A percentile compares a stretch with the other conserved stretches of the same genome.
phyloP scores from a whole-genome alignment of 345 rosid genomes.

The Turnera subulata region DNA sequence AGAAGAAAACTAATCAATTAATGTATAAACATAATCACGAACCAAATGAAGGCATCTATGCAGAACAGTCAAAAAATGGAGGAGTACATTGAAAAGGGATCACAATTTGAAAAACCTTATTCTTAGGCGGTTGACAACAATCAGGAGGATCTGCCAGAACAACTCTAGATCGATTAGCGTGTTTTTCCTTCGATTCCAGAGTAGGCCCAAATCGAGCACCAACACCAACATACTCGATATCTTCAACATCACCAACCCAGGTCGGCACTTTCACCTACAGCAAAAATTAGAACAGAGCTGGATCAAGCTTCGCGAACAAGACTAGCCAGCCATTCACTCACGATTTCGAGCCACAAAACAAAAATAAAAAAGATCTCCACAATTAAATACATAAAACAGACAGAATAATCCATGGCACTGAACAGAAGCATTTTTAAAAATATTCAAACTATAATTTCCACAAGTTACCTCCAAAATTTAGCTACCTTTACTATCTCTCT shows the following conservation, averaged over 20 bases:
- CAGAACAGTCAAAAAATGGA: not conserved
- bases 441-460: no score
- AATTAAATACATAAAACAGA: no score
- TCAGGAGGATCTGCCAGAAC: constrained; percentile 79
- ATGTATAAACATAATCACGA: not conserved
- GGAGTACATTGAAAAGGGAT: not conserved
- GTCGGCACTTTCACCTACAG: constrained; percentile 84
- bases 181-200: constrained; percentile 79
- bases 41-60: not conserved
- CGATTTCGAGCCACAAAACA: no score
- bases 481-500: not conserved
- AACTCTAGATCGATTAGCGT: constrained; percentile 53
- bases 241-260: constrained; percentile 52
- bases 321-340: no score
- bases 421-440: no score
- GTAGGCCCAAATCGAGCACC: constrained; percentile 91
- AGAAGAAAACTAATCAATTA: no score
- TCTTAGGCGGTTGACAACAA: constrained; percentile 55
- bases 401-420: no score
- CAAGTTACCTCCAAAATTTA: not conserved
- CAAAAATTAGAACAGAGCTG: not conserved
- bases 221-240: constrained; percentile 76
- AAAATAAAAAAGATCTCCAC: no score
- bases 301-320: no score
- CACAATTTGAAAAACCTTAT: constrained; percentile 42